These are phyloP conservation scores for Flammula alnicola DNA, from an alignment of 1,284 basidiomycete species.

Conservation along the genomic window DNA sequence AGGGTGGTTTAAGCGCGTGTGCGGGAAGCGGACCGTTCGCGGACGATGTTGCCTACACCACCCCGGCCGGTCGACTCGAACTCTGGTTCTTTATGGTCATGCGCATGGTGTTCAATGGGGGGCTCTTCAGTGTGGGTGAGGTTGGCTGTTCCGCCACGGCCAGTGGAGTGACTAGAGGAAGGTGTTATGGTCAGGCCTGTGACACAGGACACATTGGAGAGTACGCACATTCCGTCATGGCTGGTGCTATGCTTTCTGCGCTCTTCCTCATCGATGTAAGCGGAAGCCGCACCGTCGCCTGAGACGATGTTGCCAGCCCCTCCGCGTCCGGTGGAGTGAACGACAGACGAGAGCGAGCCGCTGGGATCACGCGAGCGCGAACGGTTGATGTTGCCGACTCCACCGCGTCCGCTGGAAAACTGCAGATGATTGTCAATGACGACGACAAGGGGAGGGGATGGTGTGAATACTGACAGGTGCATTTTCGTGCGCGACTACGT, in stretches of 20 bases:
- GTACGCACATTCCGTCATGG: conserved; percentile 47
- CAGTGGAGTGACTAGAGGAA: conserved; percentile 61
- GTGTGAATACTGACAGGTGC: conserved; percentile 39
- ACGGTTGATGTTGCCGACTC: conserved; percentile 54
- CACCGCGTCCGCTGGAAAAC: conserved; percentile 65
- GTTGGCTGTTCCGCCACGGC: conserved; percentile 73
- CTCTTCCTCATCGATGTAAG: conserved; percentile 49
- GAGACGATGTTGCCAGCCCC: conserved; percentile 66
- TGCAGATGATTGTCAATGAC: conserved; percentile 31
- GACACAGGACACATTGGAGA: background rate
- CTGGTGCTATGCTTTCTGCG: conserved; percentile 34
- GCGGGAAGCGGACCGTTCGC: conserved; percentile 9
- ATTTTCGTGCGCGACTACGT: conserved; percentile 36
- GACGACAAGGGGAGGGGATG: background rate
- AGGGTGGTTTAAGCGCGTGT: conserved; percentile 3
- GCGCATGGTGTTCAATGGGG: conserved; percentile 36
- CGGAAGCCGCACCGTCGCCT: conserved; percentile 33
- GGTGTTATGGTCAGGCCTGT: background rate
- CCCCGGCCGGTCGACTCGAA: conserved; percentile 67
- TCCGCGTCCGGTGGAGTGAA: conserved; percentile 66
- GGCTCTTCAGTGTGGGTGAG: conserved; percentile 47
- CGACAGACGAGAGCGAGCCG: conserved; percentile 11
- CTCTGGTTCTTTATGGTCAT: conserved; percentile 9
- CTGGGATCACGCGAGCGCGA: conserved; percentile 40
- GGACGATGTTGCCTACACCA: conserved; percentile 70